These are phyloP conservation scores for Apophysomyces ossiformis DNA, from an alignment of 371 early-diverging fungal genomes.

Conservation along the genomic window DNA sequence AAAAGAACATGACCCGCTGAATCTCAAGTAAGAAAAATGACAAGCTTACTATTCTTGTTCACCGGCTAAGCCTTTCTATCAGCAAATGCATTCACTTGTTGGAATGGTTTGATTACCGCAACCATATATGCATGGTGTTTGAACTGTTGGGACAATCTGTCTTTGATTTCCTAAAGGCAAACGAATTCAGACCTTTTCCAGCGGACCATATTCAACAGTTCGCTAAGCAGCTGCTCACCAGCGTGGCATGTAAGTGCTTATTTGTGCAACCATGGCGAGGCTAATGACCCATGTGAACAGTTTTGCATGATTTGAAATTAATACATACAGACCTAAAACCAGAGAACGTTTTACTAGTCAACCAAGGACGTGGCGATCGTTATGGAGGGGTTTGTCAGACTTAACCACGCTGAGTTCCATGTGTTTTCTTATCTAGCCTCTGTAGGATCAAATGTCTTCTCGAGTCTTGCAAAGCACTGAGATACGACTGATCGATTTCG, in stretches of 20 bases:
- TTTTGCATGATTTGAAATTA: conserved; percentile 81
- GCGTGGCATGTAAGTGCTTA: conserved; percentile 71
- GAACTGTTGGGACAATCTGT: conserved; percentile 86
- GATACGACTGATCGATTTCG: conserved; percentile 94
- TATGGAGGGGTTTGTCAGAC: not conserved
- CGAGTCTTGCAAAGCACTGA: conserved; percentile 69
- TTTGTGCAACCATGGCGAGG: not conserved
- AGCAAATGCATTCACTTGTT: conserved; percentile 80
- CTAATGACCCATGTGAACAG: conserved; percentile 33
- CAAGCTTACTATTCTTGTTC: not conserved
- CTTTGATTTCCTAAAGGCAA: conserved; percentile 94
- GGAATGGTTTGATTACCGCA: conserved; percentile 83
- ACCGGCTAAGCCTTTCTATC: not conserved
- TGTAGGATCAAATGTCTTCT: conserved; percentile 40
- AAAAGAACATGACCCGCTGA: conserved; percentile 70
- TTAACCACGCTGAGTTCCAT: not conserved
- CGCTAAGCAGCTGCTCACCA: conserved; percentile 76
- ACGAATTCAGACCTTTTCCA: conserved; percentile 90
- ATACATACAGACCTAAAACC: conserved; percentile 56
- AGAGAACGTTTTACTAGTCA: conserved; percentile 24
- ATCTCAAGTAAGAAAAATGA: conserved; percentile 55
- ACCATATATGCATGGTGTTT: conserved; percentile 98
- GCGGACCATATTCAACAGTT: conserved; percentile 84
- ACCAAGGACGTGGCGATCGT: conserved; percentile 8
- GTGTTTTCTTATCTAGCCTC: conserved; percentile 4